Evolutionary conservation across 345 rosid species (phyloP).

Genomic region (Syzygium grande): DNA sequence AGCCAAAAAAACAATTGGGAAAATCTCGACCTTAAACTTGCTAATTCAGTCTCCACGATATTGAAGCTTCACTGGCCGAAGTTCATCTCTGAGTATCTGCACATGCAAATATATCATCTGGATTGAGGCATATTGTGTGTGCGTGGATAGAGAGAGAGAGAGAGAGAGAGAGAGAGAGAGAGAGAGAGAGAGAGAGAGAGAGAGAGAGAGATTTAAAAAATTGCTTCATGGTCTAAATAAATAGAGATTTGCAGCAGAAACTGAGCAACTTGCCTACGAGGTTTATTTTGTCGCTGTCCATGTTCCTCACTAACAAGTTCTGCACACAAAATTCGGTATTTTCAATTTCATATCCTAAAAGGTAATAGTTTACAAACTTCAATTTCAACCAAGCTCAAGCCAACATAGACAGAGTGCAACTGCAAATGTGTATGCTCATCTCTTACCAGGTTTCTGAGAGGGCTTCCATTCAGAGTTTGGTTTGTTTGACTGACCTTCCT

Average conservation of each 20-base stretch:
- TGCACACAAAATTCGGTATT: constrained; percentile 9
- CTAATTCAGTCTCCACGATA: constrained; percentile 18
- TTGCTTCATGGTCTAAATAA: neutral
- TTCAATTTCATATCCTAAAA: neutral
- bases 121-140: neutral
- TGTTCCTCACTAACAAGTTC: constrained; percentile 34
- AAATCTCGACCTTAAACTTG: constrained; percentile 29
- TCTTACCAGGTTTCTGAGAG: constrained; percentile 49
- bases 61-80: constrained; percentile 53
- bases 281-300: constrained; percentile 12
- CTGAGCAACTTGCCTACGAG: constrained; percentile 7
- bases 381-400: neutral
- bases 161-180: too few relatives aligned
- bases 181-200: too few relatives aligned
- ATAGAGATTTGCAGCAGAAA: neutral
- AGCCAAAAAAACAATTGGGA: constrained; percentile 4
- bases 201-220: neutral
- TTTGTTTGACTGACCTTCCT: constrained; percentile 35
- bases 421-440: neutral
- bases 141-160: neutral
- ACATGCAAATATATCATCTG: neutral
- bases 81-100: constrained; percentile 74
- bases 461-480: constrained; percentile 39
- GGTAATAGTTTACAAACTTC: neutral
- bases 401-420: neutral